phyloP scores from a whole-genome alignment of 495 filamentous ascomycete genomes.

The Letharia lupina region DNA sequence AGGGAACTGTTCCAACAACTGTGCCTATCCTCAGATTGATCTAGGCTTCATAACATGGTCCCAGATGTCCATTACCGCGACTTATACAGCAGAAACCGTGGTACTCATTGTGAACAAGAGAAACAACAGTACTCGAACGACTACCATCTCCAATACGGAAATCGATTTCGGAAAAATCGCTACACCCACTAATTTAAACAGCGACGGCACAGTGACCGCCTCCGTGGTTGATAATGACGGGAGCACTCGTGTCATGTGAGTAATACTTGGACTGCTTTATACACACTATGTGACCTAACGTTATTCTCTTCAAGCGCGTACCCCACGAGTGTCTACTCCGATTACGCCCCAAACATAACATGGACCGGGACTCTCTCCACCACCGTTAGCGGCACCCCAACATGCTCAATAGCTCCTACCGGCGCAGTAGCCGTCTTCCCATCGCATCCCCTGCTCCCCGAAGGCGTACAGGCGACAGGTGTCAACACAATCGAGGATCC shows the following conservation, averaged over 20 bases:
- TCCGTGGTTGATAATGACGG: neutral
- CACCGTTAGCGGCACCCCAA: conserved; percentile 3
- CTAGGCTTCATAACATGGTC: neutral
- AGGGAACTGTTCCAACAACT: neutral
- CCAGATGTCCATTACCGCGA: conserved; percentile 1
- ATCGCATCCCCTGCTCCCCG: conserved; percentile 11
- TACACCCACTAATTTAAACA: conserved; percentile 12
- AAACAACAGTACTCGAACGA: conserved; percentile 14
- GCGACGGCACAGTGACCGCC: conserved; percentile 14
- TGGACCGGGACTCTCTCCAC: conserved; percentile 7
- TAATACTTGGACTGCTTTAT: neutral
- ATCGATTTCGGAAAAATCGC: conserved; percentile 9
- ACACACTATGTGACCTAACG: neutral
- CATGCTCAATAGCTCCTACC: neutral
- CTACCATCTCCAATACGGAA: conserved; percentile 14
- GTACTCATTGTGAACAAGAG: conserved; percentile 7
- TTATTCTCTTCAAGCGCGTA: neutral
- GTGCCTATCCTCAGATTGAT: neutral
- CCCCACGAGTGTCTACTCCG: neutral
- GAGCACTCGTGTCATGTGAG: neutral
- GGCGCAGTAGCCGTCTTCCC: conserved; percentile 9
- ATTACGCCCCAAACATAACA: conserved; percentile 10
- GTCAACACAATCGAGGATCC: conserved; percentile 6
- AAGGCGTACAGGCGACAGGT: neutral
- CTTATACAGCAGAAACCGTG: conserved; percentile 7